phyloP scores from a whole-genome alignment of 1,284 basidiomycete species.

The Mrakiaceae sp. region DNA sequence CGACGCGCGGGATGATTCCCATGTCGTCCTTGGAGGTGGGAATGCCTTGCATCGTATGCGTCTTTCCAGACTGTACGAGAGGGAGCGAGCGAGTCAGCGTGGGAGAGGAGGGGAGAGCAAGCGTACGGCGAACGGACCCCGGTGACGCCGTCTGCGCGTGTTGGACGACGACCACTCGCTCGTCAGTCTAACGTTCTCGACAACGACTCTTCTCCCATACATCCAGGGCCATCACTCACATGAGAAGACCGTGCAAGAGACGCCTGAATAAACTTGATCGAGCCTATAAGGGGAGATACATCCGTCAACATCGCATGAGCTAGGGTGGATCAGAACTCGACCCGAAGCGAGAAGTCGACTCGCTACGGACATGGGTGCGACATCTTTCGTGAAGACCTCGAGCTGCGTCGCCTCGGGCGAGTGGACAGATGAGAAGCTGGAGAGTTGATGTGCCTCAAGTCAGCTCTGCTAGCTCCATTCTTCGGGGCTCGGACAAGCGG shows the following conservation, averaged over 20 bases:
- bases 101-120: neutral
- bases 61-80: constrained; percentile 24
- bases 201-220: neutral
- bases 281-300: neutral
- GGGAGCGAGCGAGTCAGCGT: neutral
- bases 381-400: constrained; percentile 13
- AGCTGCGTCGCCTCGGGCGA: neutral
- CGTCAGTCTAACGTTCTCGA: too few species aligned
- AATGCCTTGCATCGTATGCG: constrained; percentile 60
- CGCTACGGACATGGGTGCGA: constrained; percentile 4
- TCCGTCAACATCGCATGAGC: neutral
- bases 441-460: too few species aligned
- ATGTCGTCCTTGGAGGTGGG: constrained; percentile 42
- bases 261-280: constrained; percentile 11
- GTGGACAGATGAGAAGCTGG: constrained; percentile 13
- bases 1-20: constrained; percentile 66
- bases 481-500: too few species aligned
- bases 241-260: constrained; percentile 11
- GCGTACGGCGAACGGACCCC: neutral
- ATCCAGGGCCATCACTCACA: neutral
- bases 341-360: neutral
- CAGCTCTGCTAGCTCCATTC: too few species aligned
- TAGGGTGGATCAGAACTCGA: neutral
- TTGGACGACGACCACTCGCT: neutral
- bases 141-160: neutral